Evolutionary conservation across 495 filamentous ascomycete genomes (phyloP), one percentile per base, ranked within the genome.

Genomic region (Aspergillus campestris): DNA sequence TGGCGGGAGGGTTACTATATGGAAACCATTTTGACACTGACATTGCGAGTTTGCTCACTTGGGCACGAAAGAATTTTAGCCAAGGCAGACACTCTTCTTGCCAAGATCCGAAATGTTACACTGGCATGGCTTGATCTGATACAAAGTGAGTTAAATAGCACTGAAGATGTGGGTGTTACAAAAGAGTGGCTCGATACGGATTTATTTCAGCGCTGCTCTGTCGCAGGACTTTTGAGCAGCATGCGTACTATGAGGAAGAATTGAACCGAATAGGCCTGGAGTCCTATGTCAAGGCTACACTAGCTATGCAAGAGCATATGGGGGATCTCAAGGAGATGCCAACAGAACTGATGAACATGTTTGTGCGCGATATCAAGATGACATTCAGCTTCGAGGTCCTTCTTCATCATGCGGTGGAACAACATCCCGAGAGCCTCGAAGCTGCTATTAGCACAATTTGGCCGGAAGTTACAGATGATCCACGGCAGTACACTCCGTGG

Each of bases 301-400:
- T 62, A 8, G 39, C 60, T 1, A 60, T 72, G 35, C 62, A 71
- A 40, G 64, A 71, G 38, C 63, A 53, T 40, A 34, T 54, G 7
- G 40, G 42, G 13, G 58, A 60, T 28, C 14, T 55, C 12, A 41
- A 15, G 29, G 31, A 45, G 7, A 45, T 59, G 3, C n/a, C 53
- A 10, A 31, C 12, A 14, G 4, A 31, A 1, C 46, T 57, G 3
- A 42, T 36, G 38, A 68, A 61, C 34, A 61, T 73, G 24, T 45
- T 78, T 0, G 45, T 76, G 8, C 66, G 64, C 3, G 78, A 78
- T 40, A 53, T 73, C 5, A 76, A 75, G 36, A 61, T 72, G 57
- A 45, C 62, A 0, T 57, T 60, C 52, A 42, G 47, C 18, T 57
- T 80, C 6, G 59, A 59, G 9, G 2, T 30, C 12, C 44, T 62